These are phyloP conservation scores for Chaetoceros tenuissimus DNA, from an alignment of 108 stramenopile species.

Conservation along the genomic window DNA sequence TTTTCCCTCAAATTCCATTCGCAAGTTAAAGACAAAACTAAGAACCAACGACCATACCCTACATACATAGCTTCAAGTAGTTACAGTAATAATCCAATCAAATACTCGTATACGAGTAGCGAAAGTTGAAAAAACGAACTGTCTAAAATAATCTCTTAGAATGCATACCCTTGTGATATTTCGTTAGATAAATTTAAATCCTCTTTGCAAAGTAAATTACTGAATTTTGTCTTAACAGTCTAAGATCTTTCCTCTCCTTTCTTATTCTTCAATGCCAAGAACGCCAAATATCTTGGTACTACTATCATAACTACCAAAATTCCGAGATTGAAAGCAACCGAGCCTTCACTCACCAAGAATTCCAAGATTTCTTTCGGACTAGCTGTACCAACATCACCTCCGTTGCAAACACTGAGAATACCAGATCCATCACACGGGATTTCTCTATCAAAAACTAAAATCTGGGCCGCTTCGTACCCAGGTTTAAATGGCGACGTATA, in stretches of 20 bases:
- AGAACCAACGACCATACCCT: too few species aligned
- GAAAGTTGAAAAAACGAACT: too few species aligned
- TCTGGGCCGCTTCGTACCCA: slow-evolving; percentile 45
- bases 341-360: slow-evolving; percentile 46
- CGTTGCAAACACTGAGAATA: slow-evolving; percentile 9
- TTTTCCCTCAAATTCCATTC: too few species aligned
- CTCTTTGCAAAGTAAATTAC: too few species aligned
- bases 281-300: slow-evolving; percentile 45
- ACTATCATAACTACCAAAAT: slow-evolving; percentile 44
- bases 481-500: slow-evolving; percentile 63
- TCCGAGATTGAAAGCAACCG: slow-evolving; percentile 50
- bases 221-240: too few species aligned
- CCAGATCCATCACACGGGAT: slow-evolving; percentile 65
- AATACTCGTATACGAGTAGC: too few species aligned
- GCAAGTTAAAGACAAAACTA: too few species aligned
- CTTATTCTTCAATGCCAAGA: slow-evolving; percentile 35
- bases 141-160: too few species aligned
- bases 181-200: too few species aligned
- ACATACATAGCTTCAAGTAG: too few species aligned
- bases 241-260: slow-evolving; percentile 30
- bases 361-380: slow-evolving; percentile 31
- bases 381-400: slow-evolving; percentile 20
- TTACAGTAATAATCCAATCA: too few species aligned
- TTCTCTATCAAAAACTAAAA: slow-evolving; percentile 38
- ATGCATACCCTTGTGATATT: too few species aligned